Evolutionary conservation across 768 basidiomycete species (phyloP), one percentile per base, ranked within the genome.

Genomic region (Mycena crocata): DNA sequence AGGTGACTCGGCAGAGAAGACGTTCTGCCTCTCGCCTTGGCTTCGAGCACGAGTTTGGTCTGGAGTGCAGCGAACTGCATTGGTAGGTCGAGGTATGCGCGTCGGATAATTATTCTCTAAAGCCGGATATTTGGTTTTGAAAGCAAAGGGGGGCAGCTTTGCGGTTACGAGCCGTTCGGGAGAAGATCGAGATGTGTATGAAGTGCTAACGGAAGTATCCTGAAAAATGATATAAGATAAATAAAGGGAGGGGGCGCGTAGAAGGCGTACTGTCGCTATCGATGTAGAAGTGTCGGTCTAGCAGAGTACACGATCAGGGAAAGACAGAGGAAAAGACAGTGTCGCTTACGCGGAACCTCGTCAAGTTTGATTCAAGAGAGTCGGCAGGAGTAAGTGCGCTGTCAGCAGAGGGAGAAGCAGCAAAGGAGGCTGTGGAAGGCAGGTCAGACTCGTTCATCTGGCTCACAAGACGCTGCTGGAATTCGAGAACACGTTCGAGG

Each of bases 401-500:
- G 42, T 55, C 62, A 45, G 68, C 40, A 32, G 64, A 56, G 40
- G 30, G 55, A 44, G 62, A 62, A 34, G 50, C 51, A 51, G 48
- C 35, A 24, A 68, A 64, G 39, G 55, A 30, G n/a, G 58, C 30
- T 34, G 63, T 5, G 12, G 57, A 51, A 31, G 68, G 63, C 23
- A 56, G 50, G 28, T 60, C 49, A 51, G 57, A 32, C 32, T 58
- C 12, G 40, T 64, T 59, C 62, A 67, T 67, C 45, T 57, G 61
- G 62, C 39, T 67, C 24, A 65, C 74, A 24, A 77, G 72, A 44
- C 71, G 71, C 59, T 71, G 71, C 23, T 76, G 75, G 49, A 76
- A 77, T 49, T 72, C 62, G 34, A 71, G 66, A 55, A 79, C 75
- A n/a, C 68, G 73, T 48, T 77, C 76, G 21, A 79, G 72, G 57